Evolutionary conservation across 108 stramenopile species (phyloP), one percentile per base, ranked within the genome.

Genomic region (Fragilaria crotonensis): DNA sequence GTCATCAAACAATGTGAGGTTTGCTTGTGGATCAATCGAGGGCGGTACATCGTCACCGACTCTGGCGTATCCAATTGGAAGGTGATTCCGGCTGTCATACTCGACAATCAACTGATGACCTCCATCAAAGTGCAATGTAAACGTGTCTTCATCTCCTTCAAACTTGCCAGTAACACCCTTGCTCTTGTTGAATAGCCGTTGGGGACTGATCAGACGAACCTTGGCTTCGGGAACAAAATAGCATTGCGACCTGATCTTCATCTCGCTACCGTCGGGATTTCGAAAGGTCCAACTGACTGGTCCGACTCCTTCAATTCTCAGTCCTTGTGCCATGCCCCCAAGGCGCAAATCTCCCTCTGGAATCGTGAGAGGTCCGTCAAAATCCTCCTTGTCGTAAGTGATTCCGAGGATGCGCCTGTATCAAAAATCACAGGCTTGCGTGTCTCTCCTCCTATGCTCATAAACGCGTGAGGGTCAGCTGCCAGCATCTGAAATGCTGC

Each of bases 401-500:
- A 74, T 41, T 4, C 51, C 51, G 25, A 62, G 27, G 62, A 68
- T 5, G 67, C 67, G 17, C 73, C 67, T 9, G 73, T 64, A 31
- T 74, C 67, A 59, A 68, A 64, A 7, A 74, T 61, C 4, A 74
- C 48, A 1, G 72, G 56, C 30, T n/a, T n/a, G n/a, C n/a, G n/a
- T 21, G n/a, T n/a, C n/a, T n/a, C n/a, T n/a, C n/a, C n/a, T n/a
- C n/a, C n/a, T n/a, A n/a, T n/a, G n/a, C n/a, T n/a, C n/a, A n/a
- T n/a, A n/a, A n/a, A n/a, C n/a, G n/a, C n/a, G n/a, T n/a, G n/a
- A n/a, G n/a, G n/a, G n/a, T n/a, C n/a, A n/a, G n/a, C n/a, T n/a
- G n/a, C n/a, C n/a, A n/a, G n/a, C n/a, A n/a, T n/a, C n/a, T n/a
- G n/a, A n/a, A n/a, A n/a, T n/a, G n/a, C n/a, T n/a, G n/a, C n/a